Evolutionary conservation across 768 basidiomycete genomes (phyloP).

Genomic region (Rhodotorula toruloides): DNA sequence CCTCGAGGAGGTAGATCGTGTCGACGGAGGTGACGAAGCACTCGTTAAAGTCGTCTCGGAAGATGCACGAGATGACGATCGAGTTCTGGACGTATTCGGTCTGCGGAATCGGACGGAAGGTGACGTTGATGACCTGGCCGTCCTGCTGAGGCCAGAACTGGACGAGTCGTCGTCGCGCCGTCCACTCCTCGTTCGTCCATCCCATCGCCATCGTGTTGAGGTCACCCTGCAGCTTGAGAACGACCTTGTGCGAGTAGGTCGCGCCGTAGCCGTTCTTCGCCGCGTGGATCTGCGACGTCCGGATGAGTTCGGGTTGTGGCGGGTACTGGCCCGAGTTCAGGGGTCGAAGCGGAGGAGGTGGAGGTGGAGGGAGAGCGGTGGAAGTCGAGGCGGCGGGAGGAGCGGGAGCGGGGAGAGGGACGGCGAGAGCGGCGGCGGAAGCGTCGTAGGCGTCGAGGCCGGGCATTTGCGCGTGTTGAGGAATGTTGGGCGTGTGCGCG

Average conservation of each 20-base stretch:
- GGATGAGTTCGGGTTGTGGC: slow-evolving; percentile 31
- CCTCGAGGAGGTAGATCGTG: slow-evolving; percentile 86
- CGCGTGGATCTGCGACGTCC: slow-evolving; percentile 33
- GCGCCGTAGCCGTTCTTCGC: slow-evolving; percentile 11
- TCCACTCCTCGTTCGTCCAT: slow-evolving; percentile 58
- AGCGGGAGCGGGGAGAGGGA: background rate
- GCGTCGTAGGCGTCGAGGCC: background rate
- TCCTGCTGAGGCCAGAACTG: slow-evolving; percentile 75
- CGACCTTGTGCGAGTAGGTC: slow-evolving; percentile 34
- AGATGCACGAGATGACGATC: slow-evolving; percentile 91
- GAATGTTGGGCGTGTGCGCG: background rate
- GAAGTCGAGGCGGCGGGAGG: too few relatives aligned
- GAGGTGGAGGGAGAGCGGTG: background rate
- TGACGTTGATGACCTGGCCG: slow-evolving; percentile 67
- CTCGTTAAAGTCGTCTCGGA: slow-evolving; percentile 65
- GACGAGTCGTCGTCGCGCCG: slow-evolving; percentile 72
- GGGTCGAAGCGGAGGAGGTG: background rate
- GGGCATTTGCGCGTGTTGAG: background rate
- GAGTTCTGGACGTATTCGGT: slow-evolving; percentile 67
- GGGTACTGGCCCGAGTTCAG: background rate
- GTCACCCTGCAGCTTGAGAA: slow-evolving; percentile 47
- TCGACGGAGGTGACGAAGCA: slow-evolving; percentile 94
- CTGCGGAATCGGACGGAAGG: slow-evolving; percentile 68
- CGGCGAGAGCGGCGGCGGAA: too few relatives aligned
- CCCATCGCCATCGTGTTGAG: slow-evolving; percentile 50